Base-by-base conservation (phyloP, 371 early-diverging fungal genomes). In the Umbelopsis sp. region DNA sequence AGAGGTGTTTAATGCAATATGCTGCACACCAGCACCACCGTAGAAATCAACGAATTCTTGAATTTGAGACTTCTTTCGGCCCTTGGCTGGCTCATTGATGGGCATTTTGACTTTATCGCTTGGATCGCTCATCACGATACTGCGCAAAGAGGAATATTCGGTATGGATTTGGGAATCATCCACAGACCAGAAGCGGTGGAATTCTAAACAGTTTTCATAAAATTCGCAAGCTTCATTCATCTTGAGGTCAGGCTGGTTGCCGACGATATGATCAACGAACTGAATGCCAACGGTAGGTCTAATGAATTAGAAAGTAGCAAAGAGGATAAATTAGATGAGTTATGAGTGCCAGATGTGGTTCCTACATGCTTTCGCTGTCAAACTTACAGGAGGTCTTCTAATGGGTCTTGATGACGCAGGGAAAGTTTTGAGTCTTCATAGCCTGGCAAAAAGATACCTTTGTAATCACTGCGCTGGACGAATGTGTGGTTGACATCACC, bases 161-260 rank as follows among this genome's bases (percentile, higher is more conserved):
- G 98, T 96, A 83, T 94, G 93, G 65, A 98, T 95, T 80, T 97
- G 94, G 70, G 87, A 92, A 83, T 98, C 99, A 81, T 98, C 99
- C 52, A 98, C 96, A 37, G 95, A 95, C 97, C 97, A 97, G 92
- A 97, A 98, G 51, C 97, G 91, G 81, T 96, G 97, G 89, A 97
- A 97, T 69, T 94, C 96, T 35, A 98, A 89, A 69, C 89, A 84
- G 69, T 89, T 82, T 81, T 97, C 97, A 72, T 93, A 94, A 67
- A 81, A 84, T 68, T 96, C 93, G 78, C 94, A 93, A 62, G 93
- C 91, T 65, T 90, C 76, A 52, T 88, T 82, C 97, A 98, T 97
- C 84, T 91, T 87, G 79, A 86, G 81, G 76, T 96, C 97, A 67
- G 96, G 94, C 80, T 97, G 97, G 87, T 97, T 97, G 24, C 93